Percentiles rank a stretch among this genome's conserved stretches.
These are phyloP conservation scores for Phytopythium helicoides DNA, from an alignment of 352 stramenopile species.

Conservation along the genomic window DNA sequence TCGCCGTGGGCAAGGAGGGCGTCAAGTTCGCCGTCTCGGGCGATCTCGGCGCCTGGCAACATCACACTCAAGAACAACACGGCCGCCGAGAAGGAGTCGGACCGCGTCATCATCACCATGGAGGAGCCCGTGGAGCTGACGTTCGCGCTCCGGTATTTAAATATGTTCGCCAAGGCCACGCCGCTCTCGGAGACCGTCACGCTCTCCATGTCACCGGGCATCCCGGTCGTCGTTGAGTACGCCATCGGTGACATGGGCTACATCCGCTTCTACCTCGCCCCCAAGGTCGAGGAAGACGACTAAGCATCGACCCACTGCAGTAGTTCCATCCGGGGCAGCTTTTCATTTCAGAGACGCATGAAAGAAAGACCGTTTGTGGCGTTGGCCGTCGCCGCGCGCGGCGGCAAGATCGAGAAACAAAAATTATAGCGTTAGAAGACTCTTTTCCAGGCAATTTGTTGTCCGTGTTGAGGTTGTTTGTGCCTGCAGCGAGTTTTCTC, in stretches of 20 bases:
- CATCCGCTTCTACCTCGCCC: constrained; percentile 99
- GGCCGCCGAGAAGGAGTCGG: constrained; percentile 82
- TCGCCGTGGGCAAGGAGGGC: constrained; percentile 96
- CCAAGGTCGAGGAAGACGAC: constrained; percentile 99
- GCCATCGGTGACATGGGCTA: constrained; percentile 96
- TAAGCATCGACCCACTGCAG: constrained; percentile 24
- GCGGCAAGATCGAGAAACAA: not conserved
- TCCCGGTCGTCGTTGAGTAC: constrained; percentile 99
- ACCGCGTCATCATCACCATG: constrained; percentile 97
- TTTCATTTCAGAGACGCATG: not conserved
- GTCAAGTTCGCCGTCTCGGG: constrained; percentile 97
- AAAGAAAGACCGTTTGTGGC: no score
- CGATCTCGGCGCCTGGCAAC: constrained; percentile 96
- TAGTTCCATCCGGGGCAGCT: not conserved
- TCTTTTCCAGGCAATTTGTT: not conserved
- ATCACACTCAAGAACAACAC: constrained; percentile 92
- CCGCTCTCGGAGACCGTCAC: constrained; percentile 94
- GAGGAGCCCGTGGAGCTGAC: constrained; percentile 98
- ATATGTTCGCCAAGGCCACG: constrained; percentile 99
- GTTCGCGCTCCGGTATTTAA: constrained; percentile 99
- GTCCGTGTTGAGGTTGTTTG: not conserved
- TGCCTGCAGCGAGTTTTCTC: not conserved
- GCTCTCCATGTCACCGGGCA: constrained; percentile 96
- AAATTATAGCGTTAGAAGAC: constrained; percentile 11
- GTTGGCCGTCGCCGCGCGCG: no score